A percentile compares a stretch with the other conserved stretches of the same genome.
Evolutionary conservation across 148 eudicot genomes (phyloP).

Genomic region (Arctostaphylos glauca): DNA sequence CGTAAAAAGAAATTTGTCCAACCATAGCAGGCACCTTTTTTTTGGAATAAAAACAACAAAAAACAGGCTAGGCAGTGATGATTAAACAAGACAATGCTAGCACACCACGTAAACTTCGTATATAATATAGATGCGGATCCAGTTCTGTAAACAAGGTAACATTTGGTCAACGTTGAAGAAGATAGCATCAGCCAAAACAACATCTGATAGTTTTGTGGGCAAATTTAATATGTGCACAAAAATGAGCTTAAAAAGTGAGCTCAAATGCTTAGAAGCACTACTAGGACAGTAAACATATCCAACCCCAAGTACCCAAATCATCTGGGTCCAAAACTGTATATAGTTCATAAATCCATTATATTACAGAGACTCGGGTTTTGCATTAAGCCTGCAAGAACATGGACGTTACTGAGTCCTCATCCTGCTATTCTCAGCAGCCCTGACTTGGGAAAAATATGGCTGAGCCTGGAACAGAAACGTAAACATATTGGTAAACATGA

Average conservation of each 20-base stretch:
- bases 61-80: neutral
- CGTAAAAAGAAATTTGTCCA: too few relatives aligned
- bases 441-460: constrained; percentile 84
- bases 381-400: neutral
- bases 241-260: neutral
- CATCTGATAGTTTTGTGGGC: neutral
- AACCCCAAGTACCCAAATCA: neutral
- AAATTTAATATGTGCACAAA: neutral
- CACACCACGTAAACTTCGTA: too few relatives aligned
- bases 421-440: constrained; percentile 93
- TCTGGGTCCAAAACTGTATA: neutral
- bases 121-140: neutral
- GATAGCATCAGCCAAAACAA: neutral
- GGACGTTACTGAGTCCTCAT: constrained; percentile 54
- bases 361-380: neutral
- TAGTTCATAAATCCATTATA: too few relatives aligned
- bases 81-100: neutral
- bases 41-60: neutral
- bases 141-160: neutral
- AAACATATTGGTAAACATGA: neutral
- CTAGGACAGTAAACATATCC: neutral
- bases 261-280: neutral
- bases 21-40: neutral
- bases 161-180: neutral
- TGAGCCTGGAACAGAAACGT: constrained; percentile 49